These are phyloP conservation scores for Nothopassalora personata DNA, from an alignment of 2,329 filamentous ascomycete species.

Conservation along the genomic window DNA sequence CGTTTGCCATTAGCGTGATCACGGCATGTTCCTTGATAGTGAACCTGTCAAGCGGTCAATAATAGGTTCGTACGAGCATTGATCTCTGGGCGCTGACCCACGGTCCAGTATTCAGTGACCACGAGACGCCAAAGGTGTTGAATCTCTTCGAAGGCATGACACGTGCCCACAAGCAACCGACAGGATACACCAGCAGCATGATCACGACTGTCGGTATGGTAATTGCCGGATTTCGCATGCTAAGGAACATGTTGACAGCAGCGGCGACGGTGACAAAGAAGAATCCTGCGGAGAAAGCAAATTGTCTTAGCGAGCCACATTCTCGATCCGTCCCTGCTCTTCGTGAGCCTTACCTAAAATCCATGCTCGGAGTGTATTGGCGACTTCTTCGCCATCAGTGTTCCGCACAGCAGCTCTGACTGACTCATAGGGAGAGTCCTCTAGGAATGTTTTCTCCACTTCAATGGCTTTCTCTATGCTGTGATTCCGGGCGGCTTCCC, in stretches of 20 bases:
- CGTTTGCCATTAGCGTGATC: conserved; percentile 32
- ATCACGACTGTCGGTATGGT: conserved; percentile 84
- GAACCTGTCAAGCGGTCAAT: conserved; percentile 20
- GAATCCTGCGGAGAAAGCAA: conserved; percentile 28
- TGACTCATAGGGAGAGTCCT: conserved; percentile 17
- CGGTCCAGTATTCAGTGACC: conserved; percentile 45
- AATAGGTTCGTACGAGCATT: background rate
- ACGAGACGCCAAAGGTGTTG: conserved; percentile 12
- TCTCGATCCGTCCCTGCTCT: background rate
- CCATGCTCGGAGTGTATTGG: conserved; percentile 42
- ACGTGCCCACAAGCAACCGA: conserved; percentile 74
- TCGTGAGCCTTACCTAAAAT: conserved; percentile 22
- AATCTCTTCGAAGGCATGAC: conserved; percentile 52
- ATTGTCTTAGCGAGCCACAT: too few species aligned
- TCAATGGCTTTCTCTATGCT: conserved; percentile 10
- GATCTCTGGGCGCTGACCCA: background rate
- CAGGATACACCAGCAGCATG: conserved; percentile 72
- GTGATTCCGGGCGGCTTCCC: conserved; percentile 12
- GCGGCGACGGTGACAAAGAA: conserved; percentile 41
- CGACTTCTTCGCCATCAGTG: conserved; percentile 38
- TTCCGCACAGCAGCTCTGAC: conserved; percentile 44
- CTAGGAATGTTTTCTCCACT: conserved; percentile 13
- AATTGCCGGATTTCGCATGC: conserved; percentile 81
- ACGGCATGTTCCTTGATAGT: conserved; percentile 55
- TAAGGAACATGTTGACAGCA: conserved; percentile 71